These are phyloP conservation scores for Fusarium sp. DNA, from an alignment of 2,329 filamentous ascomycete species.

Conservation along the genomic window DNA sequence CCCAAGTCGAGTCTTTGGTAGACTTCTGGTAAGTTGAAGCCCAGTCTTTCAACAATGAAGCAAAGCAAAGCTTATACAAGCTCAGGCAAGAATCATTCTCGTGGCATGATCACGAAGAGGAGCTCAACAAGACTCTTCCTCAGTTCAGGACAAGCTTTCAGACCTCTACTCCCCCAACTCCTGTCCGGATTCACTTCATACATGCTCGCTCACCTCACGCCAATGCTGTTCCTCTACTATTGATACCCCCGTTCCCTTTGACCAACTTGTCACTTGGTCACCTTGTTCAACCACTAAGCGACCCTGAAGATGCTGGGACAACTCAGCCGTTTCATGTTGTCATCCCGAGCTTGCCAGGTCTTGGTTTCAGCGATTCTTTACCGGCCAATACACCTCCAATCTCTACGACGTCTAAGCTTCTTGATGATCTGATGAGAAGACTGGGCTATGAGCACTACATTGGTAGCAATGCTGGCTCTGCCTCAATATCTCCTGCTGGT, in stretches of 20 bases:
- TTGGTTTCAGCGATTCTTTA: slow-evolving; percentile 76
- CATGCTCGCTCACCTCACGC: slow-evolving; percentile 67
- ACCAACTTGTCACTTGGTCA: slow-evolving; percentile 72
- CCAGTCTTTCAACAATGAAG: neutral
- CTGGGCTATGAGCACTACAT: slow-evolving; percentile 72
- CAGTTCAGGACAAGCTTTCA: slow-evolving; percentile 72
- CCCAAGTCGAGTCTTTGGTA: slow-evolving; percentile 72
- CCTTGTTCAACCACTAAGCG: slow-evolving; percentile 66
- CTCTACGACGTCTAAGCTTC: slow-evolving; percentile 65
- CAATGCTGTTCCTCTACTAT: slow-evolving; percentile 71
- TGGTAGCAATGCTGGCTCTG: slow-evolving; percentile 66
- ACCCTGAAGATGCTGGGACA: slow-evolving; percentile 61
- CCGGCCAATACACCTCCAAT: slow-evolving; percentile 63
- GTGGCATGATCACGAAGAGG: slow-evolving; percentile 71
- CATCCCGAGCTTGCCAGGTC: slow-evolving; percentile 73
- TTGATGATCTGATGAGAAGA: slow-evolving; percentile 71
- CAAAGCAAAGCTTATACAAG: slow-evolving; percentile 3
- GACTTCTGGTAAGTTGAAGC: slow-evolving; percentile 69
- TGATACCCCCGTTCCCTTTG: slow-evolving; percentile 75
- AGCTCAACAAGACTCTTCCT: slow-evolving; percentile 70
- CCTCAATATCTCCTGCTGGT: slow-evolving; percentile 59
- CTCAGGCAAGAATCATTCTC: slow-evolving; percentile 74
- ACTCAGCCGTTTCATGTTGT: slow-evolving; percentile 74
- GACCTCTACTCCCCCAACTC: slow-evolving; percentile 55
- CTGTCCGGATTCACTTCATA: slow-evolving; percentile 73